A percentile compares a stretch with the other conserved stretches of the same genome.
Conservation (phyloP, 176 grass and related monocot species). For the Tillandsia leiboldiana region DNA sequence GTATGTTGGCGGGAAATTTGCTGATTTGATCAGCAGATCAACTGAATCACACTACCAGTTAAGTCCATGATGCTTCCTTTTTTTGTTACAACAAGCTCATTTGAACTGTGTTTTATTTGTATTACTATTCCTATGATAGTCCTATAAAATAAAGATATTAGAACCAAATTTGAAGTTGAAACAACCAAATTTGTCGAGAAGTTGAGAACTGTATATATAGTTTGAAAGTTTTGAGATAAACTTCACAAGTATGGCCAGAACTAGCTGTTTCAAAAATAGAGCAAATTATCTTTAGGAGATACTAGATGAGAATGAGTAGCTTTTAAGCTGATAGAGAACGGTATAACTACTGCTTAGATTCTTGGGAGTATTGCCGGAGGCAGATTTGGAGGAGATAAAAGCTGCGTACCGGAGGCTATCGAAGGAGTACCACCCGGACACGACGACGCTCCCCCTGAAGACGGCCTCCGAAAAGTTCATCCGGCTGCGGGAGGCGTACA, state of each 20-base stretch:
- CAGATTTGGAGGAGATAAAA: slow-evolving; percentile 90
- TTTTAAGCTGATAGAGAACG: no score
- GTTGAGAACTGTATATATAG: no score
- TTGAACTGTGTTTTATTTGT: not conserved
- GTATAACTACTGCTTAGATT: slow-evolving; percentile 26
- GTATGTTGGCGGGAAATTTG: slow-evolving; percentile 39
- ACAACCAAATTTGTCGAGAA: no score
- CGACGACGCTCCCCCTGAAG: slow-evolving; percentile 70
- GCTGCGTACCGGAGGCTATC: slow-evolving; percentile 77
- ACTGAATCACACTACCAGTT: slow-evolving; percentile 79
- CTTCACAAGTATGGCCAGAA: no score
- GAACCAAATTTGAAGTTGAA: not conserved
- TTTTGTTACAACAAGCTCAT: not conserved
- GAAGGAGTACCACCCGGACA: slow-evolving; percentile 98
- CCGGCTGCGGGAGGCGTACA: slow-evolving; percentile 70
- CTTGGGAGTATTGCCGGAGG: slow-evolving; percentile 38
- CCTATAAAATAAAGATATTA: not conserved
- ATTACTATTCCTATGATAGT: not conserved
- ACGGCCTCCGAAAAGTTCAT: slow-evolving; percentile 78
- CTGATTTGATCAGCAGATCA: slow-evolving; percentile 65
- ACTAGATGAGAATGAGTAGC: no score
- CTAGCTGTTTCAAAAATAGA: no score
- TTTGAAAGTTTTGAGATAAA: no score
- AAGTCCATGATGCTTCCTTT: slow-evolving; percentile 3
- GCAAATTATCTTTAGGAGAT: no score